These are phyloP conservation scores for Fusarium dimerum DNA, from an alignment of 2,329 filamentous ascomycete species.

Conservation along the genomic window DNA sequence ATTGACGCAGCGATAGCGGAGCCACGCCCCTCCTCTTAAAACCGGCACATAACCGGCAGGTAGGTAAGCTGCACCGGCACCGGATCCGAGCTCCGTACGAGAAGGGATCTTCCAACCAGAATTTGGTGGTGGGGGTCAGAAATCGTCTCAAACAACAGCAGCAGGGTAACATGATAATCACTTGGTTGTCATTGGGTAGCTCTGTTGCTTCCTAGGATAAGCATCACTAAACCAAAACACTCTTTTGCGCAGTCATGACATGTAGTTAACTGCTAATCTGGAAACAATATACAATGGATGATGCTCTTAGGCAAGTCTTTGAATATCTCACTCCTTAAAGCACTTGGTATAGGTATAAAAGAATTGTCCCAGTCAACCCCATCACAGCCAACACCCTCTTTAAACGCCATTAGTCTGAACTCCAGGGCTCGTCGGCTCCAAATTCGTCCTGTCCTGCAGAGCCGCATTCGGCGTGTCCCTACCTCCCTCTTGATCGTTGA, in stretches of 20 bases:
- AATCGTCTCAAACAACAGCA: too few species aligned
- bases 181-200: too few species aligned
- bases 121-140: too few species aligned
- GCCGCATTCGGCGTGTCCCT: background rate
- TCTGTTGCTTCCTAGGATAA: too few species aligned
- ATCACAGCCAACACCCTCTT: background rate
- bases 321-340: background rate
- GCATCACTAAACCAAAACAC: too few species aligned
- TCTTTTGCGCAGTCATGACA: too few species aligned
- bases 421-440: slow-evolving; percentile 30
- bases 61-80: background rate
- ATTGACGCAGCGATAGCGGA: slow-evolving; percentile 20
- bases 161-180: too few species aligned
- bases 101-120: too few species aligned
- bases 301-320: background rate
- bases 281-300: background rate
- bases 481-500: slow-evolving; percentile 46
- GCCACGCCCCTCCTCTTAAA: slow-evolving; percentile 3
- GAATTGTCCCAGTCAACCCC: slow-evolving; percentile 8
- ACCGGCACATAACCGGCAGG: background rate
- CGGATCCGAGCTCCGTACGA: too few species aligned
- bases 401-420: slow-evolving; percentile 37
- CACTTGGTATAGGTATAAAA: background rate
- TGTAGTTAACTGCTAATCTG: background rate
- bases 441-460: slow-evolving; percentile 33